Evolutionary conservation across 2,329 filamentous ascomycete genomes (phyloP).

Genomic region (Calonectria montana): DNA sequence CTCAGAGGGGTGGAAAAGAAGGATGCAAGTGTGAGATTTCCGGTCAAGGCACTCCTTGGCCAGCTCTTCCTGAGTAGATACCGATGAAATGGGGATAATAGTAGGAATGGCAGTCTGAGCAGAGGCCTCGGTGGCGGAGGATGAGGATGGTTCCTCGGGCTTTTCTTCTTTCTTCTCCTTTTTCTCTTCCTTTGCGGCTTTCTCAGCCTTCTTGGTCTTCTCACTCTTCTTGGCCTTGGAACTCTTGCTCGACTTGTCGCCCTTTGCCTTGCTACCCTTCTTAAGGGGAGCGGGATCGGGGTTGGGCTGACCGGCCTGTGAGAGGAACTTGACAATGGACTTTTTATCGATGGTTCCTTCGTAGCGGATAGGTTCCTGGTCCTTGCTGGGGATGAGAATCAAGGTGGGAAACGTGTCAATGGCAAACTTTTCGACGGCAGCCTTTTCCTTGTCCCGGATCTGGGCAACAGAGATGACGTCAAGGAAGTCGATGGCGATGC

Average conservation of each 20-base stretch:
- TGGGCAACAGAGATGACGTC: conserved; percentile 84
- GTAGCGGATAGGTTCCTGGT: conserved; percentile 77
- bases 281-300: conserved; percentile 69
- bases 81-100: conserved; percentile 72
- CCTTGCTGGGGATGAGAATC: conserved; percentile 79
- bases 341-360: conserved; percentile 88
- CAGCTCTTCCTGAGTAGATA: conserved; percentile 73
- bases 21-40: conserved; percentile 85
- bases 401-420: conserved; percentile 84
- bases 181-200: conserved; percentile 37
- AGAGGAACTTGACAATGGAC: conserved; percentile 83
- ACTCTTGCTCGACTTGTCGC: conserved; percentile 51
- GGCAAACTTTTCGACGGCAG: conserved; percentile 77
- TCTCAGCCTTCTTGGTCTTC: conserved; percentile 42
- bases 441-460: conserved; percentile 82
- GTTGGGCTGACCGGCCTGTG: conserved; percentile 82
- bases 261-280: conserved; percentile 51
- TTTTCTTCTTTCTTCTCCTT: conserved; percentile 45
- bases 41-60: conserved; percentile 77
- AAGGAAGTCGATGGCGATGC: conserved; percentile 91
- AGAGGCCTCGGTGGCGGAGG: conserved; percentile 23
- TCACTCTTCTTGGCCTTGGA: conserved; percentile 53
- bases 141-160: conserved; percentile 35
- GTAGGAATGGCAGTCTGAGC: conserved; percentile 48
- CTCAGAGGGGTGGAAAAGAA: conserved; percentile 74